Evolutionary conservation across 2,329 filamentous ascomycete genomes (phyloP).

Genomic region (Stachybotrys chartarum): DNA sequence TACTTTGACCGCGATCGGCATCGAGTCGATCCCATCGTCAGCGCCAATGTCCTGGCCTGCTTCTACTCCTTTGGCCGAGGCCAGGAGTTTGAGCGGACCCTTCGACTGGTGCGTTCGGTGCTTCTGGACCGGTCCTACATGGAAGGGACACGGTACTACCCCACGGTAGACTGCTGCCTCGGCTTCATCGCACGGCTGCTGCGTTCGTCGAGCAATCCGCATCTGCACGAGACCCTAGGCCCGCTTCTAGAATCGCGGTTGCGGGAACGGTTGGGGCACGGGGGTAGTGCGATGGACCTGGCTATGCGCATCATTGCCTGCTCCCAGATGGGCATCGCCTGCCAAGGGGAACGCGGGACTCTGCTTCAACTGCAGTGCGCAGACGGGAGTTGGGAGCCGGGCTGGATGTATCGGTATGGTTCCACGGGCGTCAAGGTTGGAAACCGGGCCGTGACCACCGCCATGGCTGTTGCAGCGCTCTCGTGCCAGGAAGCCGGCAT

Average conservation of each 20-base stretch:
- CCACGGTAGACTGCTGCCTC: neutral
- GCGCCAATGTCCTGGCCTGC: neutral
- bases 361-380: neutral
- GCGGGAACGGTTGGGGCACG: neutral
- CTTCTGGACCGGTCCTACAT: neutral
- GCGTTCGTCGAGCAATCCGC: neutral
- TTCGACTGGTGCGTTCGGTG: neutral
- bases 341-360: neutral
- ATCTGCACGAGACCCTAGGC: neutral
- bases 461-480: neutral
- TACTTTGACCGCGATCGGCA: neutral
- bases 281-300: slow-evolving; percentile 1
- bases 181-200: neutral
- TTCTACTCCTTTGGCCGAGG: neutral
- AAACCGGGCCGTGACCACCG: neutral
- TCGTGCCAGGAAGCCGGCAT: neutral
- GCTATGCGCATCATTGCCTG: neutral
- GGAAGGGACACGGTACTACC: neutral
- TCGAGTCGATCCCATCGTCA: neutral
- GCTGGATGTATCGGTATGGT: slow-evolving; percentile 1
- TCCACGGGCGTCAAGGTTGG: neutral
- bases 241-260: neutral
- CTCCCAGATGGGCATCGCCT: neutral
- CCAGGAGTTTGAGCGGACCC: neutral
- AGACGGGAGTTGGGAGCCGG: neutral